These are phyloP conservation scores for Globisporangium carolinianum DNA, from an alignment of 352 stramenopile species.

Conservation along the genomic window DNA sequence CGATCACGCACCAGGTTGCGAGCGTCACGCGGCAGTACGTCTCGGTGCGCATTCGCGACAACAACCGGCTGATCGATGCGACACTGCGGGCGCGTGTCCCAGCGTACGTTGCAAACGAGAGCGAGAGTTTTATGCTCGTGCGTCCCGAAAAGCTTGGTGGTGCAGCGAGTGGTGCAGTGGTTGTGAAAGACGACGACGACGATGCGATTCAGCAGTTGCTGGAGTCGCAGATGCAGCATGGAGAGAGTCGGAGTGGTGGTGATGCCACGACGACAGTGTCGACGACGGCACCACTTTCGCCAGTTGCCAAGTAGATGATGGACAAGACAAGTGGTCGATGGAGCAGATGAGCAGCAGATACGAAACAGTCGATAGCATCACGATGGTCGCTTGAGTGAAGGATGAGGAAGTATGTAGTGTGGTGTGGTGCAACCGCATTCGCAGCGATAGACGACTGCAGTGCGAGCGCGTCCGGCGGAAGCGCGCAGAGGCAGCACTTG, in stretches of 20 bases:
- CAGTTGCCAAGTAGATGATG: background rate
- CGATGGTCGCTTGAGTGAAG: too few relatives aligned
- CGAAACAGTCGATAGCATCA: too few relatives aligned
- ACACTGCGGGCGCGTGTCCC: slow-evolving; percentile 64
- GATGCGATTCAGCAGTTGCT: slow-evolving; percentile 27
- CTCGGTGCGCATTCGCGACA: slow-evolving; percentile 71
- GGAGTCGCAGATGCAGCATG: slow-evolving; percentile 4
- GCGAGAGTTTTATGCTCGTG: slow-evolving; percentile 63
- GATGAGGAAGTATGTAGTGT: background rate
- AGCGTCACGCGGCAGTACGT: slow-evolving; percentile 79
- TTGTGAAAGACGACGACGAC: slow-evolving; percentile 33
- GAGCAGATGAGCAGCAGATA: too few relatives aligned
- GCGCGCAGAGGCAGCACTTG: background rate
- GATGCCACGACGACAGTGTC: slow-evolving; percentile 1
- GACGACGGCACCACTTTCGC: slow-evolving; percentile 1
- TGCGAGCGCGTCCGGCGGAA: background rate
- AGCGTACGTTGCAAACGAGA: slow-evolving; percentile 59
- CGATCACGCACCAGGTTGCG: slow-evolving; percentile 79
- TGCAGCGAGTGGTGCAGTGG: slow-evolving; percentile 26
- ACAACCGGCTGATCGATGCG: slow-evolving; percentile 72
- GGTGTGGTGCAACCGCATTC: background rate
- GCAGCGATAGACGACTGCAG: background rate
- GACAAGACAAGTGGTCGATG: too few relatives aligned
- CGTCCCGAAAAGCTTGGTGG: slow-evolving; percentile 22
- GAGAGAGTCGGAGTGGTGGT: background rate